Evolutionary conservation across 2,329 filamentous ascomycete species (phyloP).

Genomic region (Cladosporium sp.): DNA sequence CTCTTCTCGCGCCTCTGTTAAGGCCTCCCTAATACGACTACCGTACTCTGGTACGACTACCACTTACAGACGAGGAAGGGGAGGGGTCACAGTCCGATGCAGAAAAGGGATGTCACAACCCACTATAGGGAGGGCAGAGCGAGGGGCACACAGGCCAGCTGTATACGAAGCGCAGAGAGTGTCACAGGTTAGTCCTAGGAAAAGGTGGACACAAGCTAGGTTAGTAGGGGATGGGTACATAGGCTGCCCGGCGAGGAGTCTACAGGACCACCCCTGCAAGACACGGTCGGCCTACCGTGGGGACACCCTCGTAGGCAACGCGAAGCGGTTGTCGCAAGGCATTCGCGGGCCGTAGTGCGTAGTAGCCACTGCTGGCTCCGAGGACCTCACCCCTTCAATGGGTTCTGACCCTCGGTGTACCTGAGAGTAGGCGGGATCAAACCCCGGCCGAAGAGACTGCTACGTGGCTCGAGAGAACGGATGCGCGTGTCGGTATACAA

Average conservation of each 20-base stretch:
- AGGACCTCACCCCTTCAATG: background rate
- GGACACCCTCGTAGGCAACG: constrained; percentile 1
- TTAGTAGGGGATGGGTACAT: background rate
- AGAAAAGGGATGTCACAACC: constrained; percentile 1
- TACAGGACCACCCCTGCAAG: background rate
- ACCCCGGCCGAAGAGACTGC: too few species aligned
- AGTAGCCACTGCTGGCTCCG: background rate
- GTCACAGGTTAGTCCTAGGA: background rate
- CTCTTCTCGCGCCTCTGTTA: background rate
- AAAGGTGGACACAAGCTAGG: background rate
- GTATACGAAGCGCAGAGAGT: background rate
- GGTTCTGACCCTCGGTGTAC: background rate
- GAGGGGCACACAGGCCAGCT: background rate
- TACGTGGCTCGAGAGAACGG: too few species aligned
- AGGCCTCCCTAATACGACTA: background rate
- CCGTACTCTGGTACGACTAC: background rate
- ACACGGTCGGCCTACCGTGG: background rate
- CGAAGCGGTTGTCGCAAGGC: background rate
- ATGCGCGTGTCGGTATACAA: too few species aligned
- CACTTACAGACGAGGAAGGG: background rate
- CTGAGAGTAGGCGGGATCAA: background rate
- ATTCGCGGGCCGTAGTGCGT: background rate
- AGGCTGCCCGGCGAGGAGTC: background rate
- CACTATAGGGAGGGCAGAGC: background rate
- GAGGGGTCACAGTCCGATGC: background rate